Evolutionary conservation across 305 asterid species (phyloP).

Genomic region (Galium porrigens): DNA sequence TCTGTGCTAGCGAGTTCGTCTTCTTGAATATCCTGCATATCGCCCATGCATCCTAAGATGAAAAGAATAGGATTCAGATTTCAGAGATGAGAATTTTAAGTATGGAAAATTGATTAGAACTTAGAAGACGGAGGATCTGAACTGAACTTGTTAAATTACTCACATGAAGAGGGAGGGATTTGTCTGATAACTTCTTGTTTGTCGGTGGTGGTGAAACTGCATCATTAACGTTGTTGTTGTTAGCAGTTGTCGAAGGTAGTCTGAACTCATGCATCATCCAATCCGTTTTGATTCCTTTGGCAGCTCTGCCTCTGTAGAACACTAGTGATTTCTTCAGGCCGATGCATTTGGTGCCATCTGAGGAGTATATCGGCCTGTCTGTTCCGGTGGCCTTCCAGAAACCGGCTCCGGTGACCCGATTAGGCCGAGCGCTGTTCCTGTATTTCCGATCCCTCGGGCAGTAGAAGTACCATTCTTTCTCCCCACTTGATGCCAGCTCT

Average conservation of each 20-base stretch:
- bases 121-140: neutral
- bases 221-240: conserved; percentile 11
- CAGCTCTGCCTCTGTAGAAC: conserved; percentile 77
- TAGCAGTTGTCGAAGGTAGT: conserved; percentile 30
- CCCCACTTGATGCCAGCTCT: conserved; percentile 69
- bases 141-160: conserved; percentile 7
- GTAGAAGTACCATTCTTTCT: conserved; percentile 86
- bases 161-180: conserved; percentile 44
- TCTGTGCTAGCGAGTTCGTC: conserved; percentile 42
- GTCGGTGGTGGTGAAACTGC: conserved; percentile 22
- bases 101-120: too few relatives aligned
- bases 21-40: conserved; percentile 81
- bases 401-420: conserved; percentile 73
- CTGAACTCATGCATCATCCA: conserved; percentile 99
- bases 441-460: conserved; percentile 84
- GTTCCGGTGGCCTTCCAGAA: conserved; percentile 96
- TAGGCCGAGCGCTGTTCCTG: conserved; percentile 70
- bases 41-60: conserved; percentile 66
- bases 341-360: conserved; percentile 51
- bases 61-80: too few relatives aligned
- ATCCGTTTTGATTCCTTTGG: conserved; percentile 68
- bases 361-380: conserved; percentile 67
- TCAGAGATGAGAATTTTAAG: neutral
- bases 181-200: conserved; percentile 38
- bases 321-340: conserved; percentile 74